These are phyloP conservation scores for Orbilia ellipsospora DNA, from an alignment of 2,329 filamentous ascomycete genomes.

Conservation along the genomic window DNA sequence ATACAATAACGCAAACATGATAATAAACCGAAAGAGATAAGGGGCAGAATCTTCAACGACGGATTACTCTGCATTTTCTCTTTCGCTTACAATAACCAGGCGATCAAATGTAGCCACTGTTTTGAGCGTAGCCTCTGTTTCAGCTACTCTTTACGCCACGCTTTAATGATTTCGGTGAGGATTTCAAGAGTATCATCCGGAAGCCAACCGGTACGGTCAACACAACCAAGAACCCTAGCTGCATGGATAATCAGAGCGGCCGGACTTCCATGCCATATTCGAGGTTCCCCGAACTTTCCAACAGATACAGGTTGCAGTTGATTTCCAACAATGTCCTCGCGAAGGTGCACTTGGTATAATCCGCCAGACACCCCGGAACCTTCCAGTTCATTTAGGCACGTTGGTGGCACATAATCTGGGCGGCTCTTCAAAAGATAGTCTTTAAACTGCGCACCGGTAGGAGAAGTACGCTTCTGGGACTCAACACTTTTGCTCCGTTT, in stretches of 20 bases:
- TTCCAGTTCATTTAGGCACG: conserved; percentile 15
- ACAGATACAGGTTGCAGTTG: conserved; percentile 1
- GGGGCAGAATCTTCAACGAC: no score
- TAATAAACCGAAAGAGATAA: no score
- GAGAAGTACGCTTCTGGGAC: neutral
- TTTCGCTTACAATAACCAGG: no score
- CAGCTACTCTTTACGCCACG: conserved; percentile 7
- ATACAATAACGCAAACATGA: no score
- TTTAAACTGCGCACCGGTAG: conserved; percentile 10
- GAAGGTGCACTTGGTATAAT: conserved; percentile 14
- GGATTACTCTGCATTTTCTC: no score
- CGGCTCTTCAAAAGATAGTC: conserved; percentile 17
- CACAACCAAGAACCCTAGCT: conserved; percentile 2
- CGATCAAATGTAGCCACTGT: no score
- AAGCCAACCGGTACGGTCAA: conserved; percentile 18
- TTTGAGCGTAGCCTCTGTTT: no score
- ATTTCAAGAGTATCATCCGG: conserved; percentile 14
- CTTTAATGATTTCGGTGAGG: conserved; percentile 5
- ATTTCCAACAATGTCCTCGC: conserved; percentile 22
- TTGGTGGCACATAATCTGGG: conserved; percentile 1
- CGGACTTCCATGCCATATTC: conserved; percentile 30
- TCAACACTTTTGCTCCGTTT: neutral
- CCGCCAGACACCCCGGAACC: conserved; percentile 10
- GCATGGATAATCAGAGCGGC: conserved; percentile 25
- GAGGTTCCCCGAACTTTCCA: conserved; percentile 16